Percentiles rank a stretch among this genome's conserved stretches.
Conservation (phyloP, 768 basidiomycete species). For the Tricholoma flavovirens region DNA sequence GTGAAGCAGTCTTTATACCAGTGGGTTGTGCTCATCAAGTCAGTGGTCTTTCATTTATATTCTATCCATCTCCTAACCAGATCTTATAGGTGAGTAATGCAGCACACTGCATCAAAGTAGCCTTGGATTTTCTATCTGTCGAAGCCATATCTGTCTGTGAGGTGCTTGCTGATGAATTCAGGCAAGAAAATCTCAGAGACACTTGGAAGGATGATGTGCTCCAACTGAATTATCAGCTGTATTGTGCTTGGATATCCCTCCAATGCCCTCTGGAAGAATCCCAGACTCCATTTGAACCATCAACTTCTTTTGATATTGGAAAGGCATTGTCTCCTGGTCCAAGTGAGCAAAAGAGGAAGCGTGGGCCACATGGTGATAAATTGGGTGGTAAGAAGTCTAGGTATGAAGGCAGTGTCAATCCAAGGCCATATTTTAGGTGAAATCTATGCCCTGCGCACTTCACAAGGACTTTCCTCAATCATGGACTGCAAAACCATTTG, state of each 20-base stretch:
- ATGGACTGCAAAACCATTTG: background rate
- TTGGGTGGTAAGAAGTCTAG: background rate
- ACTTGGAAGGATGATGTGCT: conserved; percentile 91
- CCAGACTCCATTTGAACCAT: background rate
- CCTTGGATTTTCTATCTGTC: conserved; percentile 87
- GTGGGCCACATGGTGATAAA: background rate
- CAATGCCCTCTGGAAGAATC: background rate
- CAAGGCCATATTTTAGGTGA: background rate
- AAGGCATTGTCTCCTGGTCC: too few species aligned
- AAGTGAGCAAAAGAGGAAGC: background rate
- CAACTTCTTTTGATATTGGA: background rate
- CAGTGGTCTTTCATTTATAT: conserved; percentile 24
- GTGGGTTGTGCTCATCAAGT: conserved; percentile 88
- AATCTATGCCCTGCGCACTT: background rate
- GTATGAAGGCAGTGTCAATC: background rate
- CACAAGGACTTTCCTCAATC: background rate
- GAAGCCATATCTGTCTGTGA: conserved; percentile 86
- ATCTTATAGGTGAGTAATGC: conserved; percentile 71
- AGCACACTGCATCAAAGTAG: conserved; percentile 90
- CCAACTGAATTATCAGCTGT: conserved; percentile 40
- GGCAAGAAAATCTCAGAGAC: conserved; percentile 76
- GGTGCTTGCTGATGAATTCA: conserved; percentile 78
- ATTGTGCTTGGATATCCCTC: background rate
- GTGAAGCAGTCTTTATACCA: conserved; percentile 93
- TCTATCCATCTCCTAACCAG: conserved; percentile 10